These are phyloP conservation scores for Tricholoma matsutake DNA, from an alignment of 768 basidiomycete genomes.

Conservation along the genomic window DNA sequence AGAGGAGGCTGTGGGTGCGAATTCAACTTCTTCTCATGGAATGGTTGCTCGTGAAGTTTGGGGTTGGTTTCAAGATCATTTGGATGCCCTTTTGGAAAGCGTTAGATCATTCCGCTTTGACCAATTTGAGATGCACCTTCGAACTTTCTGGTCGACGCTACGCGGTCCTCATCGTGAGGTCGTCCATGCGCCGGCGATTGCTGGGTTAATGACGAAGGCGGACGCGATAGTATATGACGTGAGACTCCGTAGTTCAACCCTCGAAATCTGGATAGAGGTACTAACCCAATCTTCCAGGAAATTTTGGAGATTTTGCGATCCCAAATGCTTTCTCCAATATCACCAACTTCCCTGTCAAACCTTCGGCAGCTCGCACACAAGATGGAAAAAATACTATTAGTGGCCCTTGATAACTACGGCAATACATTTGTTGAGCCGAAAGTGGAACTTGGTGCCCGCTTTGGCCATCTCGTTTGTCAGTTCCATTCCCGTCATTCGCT, in stretches of 20 bases:
- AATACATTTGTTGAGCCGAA: slow-evolving; percentile 91
- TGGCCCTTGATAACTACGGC: slow-evolving; percentile 78
- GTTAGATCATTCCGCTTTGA: slow-evolving; percentile 80
- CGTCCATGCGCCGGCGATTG: slow-evolving; percentile 85
- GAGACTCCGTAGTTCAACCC: slow-evolving; percentile 31
- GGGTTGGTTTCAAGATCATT: slow-evolving; percentile 90
- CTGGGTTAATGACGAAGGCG: slow-evolving; percentile 84
- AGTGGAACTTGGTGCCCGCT: slow-evolving; percentile 86
- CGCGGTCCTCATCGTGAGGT: slow-evolving; percentile 79
- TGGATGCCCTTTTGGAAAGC: slow-evolving; percentile 77
- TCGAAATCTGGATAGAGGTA: slow-evolving; percentile 5
- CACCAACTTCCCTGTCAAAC: slow-evolving; percentile 61
- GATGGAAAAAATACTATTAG: slow-evolving; percentile 86
- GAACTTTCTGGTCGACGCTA: slow-evolving; percentile 81
- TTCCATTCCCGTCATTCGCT: slow-evolving; percentile 22
- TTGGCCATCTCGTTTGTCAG: slow-evolving; percentile 86
- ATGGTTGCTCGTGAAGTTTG: slow-evolving; percentile 85
- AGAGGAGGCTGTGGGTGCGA: slow-evolving; percentile 77
- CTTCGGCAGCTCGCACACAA: slow-evolving; percentile 82
- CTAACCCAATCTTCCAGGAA: slow-evolving; percentile 49
- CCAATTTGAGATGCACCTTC: slow-evolving; percentile 84
- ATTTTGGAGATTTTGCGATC: slow-evolving; percentile 81
- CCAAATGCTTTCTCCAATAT: slow-evolving; percentile 79
- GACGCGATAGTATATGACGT: slow-evolving; percentile 92
- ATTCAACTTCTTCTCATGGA: slow-evolving; percentile 71